Conservation (phyloP, 371 early-diverging fungal species). For the Mucor plumbeus region DNA sequence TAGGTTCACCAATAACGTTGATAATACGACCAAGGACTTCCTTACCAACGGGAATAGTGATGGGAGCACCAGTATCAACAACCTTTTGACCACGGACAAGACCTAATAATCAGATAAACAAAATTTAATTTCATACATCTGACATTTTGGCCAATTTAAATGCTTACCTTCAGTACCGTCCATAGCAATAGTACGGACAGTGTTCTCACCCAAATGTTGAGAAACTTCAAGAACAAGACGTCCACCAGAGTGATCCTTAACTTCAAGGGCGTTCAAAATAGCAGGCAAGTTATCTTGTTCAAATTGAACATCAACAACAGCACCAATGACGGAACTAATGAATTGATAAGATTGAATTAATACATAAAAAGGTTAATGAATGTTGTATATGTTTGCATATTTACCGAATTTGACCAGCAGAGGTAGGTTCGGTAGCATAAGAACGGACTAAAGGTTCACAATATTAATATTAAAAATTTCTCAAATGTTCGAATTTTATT, state of each 20-base stretch:
- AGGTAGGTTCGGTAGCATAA: slow-evolving; percentile 42
- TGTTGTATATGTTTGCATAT: not conserved
- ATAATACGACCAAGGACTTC: slow-evolving; percentile 98
- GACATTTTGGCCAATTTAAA: not conserved
- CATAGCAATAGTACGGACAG: slow-evolving; percentile 99
- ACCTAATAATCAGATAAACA: slow-evolving; percentile 56
- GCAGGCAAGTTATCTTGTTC: slow-evolving; percentile 91
- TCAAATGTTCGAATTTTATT: not conserved
- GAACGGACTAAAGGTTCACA: slow-evolving; percentile 31
- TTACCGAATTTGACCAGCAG: slow-evolving; percentile 55
- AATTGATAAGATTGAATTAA: not conserved
- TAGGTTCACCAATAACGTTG: slow-evolving; percentile 98
- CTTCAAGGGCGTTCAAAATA: slow-evolving; percentile 97
- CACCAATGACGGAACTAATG: slow-evolving; percentile 83
- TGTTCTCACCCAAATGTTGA: slow-evolving; percentile 98
- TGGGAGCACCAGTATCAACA: slow-evolving; percentile 93
- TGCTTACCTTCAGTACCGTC: slow-evolving; percentile 80
- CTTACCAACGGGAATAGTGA: slow-evolving; percentile 93
- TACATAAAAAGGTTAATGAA: not conserved
- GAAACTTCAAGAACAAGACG: slow-evolving; percentile 96
- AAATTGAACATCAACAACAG: slow-evolving; percentile 98
- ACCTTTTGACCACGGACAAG: slow-evolving; percentile 97
- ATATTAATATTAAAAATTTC: not conserved
- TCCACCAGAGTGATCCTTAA: slow-evolving; percentile 75
- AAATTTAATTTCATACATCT: not conserved